Percentiles rank a stretch among this genome's conserved stretches.
phyloP scores from a whole-genome alignment of 2,329 filamentous ascomycete genomes.

The Fusarium veterinarium region DNA sequence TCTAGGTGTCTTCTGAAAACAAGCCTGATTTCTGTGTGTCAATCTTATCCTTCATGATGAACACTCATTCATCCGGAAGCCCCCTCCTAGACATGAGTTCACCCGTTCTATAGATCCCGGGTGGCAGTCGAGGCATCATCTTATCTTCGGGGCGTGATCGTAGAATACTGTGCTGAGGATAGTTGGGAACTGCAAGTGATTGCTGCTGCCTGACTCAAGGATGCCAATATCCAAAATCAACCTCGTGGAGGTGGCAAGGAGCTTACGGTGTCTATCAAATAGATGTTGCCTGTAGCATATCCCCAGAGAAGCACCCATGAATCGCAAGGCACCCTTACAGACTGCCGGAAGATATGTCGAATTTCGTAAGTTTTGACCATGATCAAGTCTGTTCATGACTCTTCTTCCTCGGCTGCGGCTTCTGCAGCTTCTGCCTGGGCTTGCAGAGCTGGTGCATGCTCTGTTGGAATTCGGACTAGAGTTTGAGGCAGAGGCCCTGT shows the following conservation, averaged over 20 bases:
- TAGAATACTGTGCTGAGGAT: neutral
- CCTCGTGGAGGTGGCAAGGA: neutral
- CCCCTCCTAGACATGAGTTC: neutral
- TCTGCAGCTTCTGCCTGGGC: constrained; percentile 67
- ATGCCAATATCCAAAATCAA: neutral
- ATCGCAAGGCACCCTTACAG: neutral
- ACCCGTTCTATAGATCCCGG: neutral
- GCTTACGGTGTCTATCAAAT: neutral
- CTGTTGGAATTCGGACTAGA: constrained; percentile 84
- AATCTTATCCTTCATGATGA: neutral
- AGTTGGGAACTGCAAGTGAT: neutral
- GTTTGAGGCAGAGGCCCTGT: constrained; percentile 77
- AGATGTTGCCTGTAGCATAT: neutral
- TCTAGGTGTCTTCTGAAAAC: neutral
- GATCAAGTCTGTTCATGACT: constrained; percentile 23
- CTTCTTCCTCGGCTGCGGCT: constrained; percentile 56
- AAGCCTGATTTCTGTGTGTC: neutral
- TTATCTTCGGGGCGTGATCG: neutral
- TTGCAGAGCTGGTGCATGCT: constrained; percentile 75
- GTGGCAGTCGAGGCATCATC: neutral
- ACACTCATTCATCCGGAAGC: neutral
- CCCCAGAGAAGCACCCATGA: neutral
- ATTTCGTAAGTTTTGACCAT: neutral
- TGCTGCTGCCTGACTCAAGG: neutral
- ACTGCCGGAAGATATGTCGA: too few species aligned